Evolutionary conservation across 331 rosid species (phyloP).

Genomic region (Phaseolus coccineus): DNA sequence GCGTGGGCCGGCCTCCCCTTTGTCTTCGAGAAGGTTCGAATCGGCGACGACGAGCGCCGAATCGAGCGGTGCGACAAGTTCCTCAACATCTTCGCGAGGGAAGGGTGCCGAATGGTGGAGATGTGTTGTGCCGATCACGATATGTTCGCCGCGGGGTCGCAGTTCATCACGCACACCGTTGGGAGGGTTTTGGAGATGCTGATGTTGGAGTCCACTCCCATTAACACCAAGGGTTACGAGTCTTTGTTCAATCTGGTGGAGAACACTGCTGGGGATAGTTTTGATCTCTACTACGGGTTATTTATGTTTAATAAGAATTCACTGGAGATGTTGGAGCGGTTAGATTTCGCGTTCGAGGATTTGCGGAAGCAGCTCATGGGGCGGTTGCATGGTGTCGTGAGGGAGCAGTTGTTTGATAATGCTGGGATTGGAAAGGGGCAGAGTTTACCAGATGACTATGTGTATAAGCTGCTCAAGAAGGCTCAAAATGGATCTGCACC

Average conservation of each 20-base stretch:
- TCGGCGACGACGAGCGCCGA: constrained; percentile 58
- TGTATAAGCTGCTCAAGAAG: neutral
- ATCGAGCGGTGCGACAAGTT: constrained; percentile 59
- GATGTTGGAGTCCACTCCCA: constrained; percentile 71
- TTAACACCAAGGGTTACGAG: constrained; percentile 81
- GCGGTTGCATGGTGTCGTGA: constrained; percentile 59
- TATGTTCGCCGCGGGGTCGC: constrained; percentile 67
- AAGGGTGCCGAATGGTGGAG: constrained; percentile 86
- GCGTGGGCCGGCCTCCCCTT: constrained; percentile 66
- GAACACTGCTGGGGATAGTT: neutral
- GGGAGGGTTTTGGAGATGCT: constrained; percentile 76
- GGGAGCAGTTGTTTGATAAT: constrained; percentile 66
- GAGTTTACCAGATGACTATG: constrained; percentile 24
- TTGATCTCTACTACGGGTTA: neutral
- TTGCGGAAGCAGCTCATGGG: constrained; percentile 67
- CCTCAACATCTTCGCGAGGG: constrained; percentile 59
- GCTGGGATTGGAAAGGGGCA: constrained; percentile 39
- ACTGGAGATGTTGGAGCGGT: constrained; percentile 66
- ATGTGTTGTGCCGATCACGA: constrained; percentile 78
- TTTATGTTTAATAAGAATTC: constrained; percentile 68
- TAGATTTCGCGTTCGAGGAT: constrained; percentile 81
- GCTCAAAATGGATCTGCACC: constrained; percentile 59
- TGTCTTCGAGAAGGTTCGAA: constrained; percentile 70
- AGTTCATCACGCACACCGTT: constrained; percentile 80
- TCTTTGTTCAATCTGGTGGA: constrained; percentile 68